Evolutionary conservation across 2,329 filamentous ascomycete genomes (phyloP), one percentile per base, ranked within the genome.

Genomic region (Scedosporium aurantiacum): DNA sequence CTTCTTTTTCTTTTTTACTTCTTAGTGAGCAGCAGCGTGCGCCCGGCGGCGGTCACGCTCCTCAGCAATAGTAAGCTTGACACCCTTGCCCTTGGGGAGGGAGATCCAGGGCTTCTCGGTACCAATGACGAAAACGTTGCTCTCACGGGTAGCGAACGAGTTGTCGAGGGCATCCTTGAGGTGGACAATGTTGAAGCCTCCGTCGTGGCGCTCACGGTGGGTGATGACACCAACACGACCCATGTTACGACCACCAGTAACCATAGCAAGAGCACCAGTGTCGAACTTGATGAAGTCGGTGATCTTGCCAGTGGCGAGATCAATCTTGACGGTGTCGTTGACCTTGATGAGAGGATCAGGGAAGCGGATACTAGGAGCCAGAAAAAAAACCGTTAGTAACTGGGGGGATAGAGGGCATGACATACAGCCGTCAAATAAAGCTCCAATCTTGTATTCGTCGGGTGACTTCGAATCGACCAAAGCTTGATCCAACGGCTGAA

Each of bases 401-500:
- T 66, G 61, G 64, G 63, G 68, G 66, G 56, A 60, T 66, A 66
- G 65, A 68, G 47, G 60, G 62, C 55, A 47, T 63, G 62, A 80
- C 78, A 79, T 82, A 83, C 80, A 83, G 76, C 79, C 80, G 79
- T 78, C 68, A 73, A 76, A 73, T 69, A 67, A 70, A 73, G 71
- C 72, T 73, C 71, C 65, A 68, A 68, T 72, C 57, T 57, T 57
- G 28, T 56, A 40, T 47, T 55, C 14, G 55, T 63, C 27, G 47
- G 59, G 62, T 71, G 59, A 72, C 68, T 68, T 70, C 68, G 73
- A 78, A 81, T 82, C 80, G 75, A 83, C 91, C 91, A 96, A 94
- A 96, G 84, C 90, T 94, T 95, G 91, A 90, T 93, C 91, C 93
- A 97, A 97, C 93, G 93, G 88, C 93, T 97, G 93, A 97, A 92